A percentile compares a stretch with the other conserved stretches of the same genome.
Evolutionary conservation across 2,329 filamentous ascomycete species (phyloP).

Genomic region (Raffaelea arxii): DNA sequence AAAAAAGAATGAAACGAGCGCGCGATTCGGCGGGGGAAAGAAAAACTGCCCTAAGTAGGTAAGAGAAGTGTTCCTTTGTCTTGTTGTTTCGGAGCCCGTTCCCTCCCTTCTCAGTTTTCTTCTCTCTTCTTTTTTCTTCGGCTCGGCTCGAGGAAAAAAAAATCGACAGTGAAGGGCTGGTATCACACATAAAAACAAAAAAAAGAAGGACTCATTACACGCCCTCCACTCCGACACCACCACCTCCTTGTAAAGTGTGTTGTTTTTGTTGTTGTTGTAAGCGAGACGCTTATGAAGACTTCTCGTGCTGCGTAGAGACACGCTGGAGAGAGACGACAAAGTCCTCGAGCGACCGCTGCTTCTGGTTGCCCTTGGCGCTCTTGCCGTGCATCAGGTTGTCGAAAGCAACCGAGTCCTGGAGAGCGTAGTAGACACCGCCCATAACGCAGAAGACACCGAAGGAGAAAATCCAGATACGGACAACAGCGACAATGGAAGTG

Average conservation of each 20-base stretch:
- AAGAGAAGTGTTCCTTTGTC: no score
- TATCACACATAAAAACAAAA: conserved; percentile 8
- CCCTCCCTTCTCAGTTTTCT: no score
- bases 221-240: conserved; percentile 16
- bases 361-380: conserved; percentile 69
- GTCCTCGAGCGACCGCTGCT: conserved; percentile 79
- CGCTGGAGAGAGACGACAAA: conserved; percentile 85
- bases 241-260: conserved; percentile 19
- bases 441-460: conserved; percentile 78
- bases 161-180: conserved; percentile 5
- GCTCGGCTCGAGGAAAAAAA: not conserved
- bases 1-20: no score
- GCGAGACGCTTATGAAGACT: conserved; percentile 51
- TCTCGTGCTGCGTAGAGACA: conserved; percentile 87
- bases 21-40: no score
- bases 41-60: no score
- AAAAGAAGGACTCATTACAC: conserved; percentile 13
- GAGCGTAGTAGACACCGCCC: conserved; percentile 63
- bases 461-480: conserved; percentile 86
- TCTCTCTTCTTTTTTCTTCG: no score
- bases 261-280: not conserved
- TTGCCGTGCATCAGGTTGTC: conserved; percentile 93
- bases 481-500: conserved; percentile 68
- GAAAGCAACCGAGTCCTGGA: conserved; percentile 72
- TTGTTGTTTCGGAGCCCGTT: no score